A percentile compares a stretch with the other conserved stretches of the same genome.
These are phyloP conservation scores for Scutellaria baicalensis DNA, from an alignment of 257 asterid species.

Conservation along the genomic window DNA sequence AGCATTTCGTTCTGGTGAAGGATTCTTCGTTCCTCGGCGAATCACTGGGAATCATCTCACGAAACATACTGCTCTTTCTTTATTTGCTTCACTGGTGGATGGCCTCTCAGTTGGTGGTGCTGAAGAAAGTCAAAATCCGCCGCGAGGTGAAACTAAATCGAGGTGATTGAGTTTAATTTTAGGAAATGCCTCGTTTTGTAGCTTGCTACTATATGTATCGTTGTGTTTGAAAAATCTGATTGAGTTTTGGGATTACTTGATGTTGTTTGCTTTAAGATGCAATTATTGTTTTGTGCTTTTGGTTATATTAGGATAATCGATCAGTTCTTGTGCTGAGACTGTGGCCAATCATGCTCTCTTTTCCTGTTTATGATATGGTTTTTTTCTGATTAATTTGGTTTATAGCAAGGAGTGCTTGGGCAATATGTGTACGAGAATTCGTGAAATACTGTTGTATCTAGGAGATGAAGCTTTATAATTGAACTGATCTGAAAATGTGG, in stretches of 20 bases:
- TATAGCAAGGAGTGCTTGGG: no score
- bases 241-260: not conserved
- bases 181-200: not conserved
- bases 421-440: no score
- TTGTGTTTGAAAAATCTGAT: not conserved
- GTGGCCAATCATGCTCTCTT: not conserved
- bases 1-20: not conserved
- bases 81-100: conserved; percentile 35
- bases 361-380: not conserved
- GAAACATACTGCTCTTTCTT: conserved; percentile 10
- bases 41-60: conserved; percentile 8
- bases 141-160: conserved; percentile 31
- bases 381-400: no score
- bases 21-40: conserved; percentile 13
- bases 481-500: no score
- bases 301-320: not conserved
- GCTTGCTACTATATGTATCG: not conserved
- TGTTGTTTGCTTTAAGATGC: not conserved
- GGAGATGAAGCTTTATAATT: no score
- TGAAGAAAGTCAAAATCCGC: conserved; percentile 12
- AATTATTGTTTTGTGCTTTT: not conserved
- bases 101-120: conserved; percentile 35
- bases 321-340: not conserved
- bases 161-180: conserved; percentile 25
- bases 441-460: no score